Evolutionary conservation across 495 filamentous ascomycete species (phyloP).

Genomic region (Chaetomidium leptoderma): DNA sequence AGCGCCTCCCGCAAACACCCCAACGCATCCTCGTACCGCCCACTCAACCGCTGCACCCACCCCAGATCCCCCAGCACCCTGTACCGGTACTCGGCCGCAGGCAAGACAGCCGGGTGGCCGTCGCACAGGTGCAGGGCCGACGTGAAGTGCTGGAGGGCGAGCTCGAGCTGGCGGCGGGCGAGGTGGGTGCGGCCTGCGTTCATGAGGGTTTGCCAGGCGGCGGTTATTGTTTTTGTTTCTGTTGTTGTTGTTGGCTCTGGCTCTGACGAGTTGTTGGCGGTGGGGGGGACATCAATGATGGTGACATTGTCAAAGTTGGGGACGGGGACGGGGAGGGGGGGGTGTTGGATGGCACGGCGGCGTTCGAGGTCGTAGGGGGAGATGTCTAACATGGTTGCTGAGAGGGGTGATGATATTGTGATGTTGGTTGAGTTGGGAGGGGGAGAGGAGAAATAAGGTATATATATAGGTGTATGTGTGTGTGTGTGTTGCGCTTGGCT

Average conservation of each 20-base stretch:
- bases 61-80: neutral
- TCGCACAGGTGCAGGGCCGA: neutral
- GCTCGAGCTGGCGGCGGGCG: neutral
- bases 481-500: too few relatives aligned
- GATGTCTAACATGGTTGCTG: too few relatives aligned
- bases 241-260: neutral
- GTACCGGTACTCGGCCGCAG: neutral
- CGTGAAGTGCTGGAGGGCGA: neutral
- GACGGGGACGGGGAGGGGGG: too few relatives aligned
- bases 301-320: too few relatives aligned
- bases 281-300: too few relatives aligned
- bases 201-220: neutral
- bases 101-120: neutral
- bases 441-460: too few relatives aligned
- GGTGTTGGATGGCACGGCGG: too few relatives aligned
- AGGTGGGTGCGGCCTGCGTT: neutral
- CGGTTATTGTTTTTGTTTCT: neutral
- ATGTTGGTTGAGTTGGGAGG: too few relatives aligned
- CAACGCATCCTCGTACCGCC: neutral
- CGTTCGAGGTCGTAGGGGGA: too few relatives aligned
- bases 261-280: neutral
- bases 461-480: too few relatives aligned
- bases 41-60: neutral
- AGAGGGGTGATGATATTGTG: too few relatives aligned
- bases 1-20: neutral